These are phyloP conservation scores for Aureococcus anophagefferens DNA, from an alignment of 108 stramenopile species.

Conservation along the genomic window DNA sequence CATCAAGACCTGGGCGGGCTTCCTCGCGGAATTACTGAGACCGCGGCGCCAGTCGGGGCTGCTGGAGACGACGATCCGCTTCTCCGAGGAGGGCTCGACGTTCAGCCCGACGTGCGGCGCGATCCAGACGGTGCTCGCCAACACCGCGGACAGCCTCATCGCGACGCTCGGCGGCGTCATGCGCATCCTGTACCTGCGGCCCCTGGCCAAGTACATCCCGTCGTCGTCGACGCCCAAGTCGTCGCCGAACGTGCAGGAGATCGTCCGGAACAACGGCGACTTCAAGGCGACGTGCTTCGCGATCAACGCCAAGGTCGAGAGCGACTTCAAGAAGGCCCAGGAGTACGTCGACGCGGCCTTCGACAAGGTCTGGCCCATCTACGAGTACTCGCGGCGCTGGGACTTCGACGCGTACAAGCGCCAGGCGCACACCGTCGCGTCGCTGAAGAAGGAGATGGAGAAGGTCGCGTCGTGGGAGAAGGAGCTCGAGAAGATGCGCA, in stretches of 20 bases:
- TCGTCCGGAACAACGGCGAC: slow-evolving; percentile 17
- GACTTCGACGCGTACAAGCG: slow-evolving; percentile 35
- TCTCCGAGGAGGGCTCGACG: slow-evolving; percentile 5
- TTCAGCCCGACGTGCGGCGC: slow-evolving; percentile 38
- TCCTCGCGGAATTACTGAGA: slow-evolving; percentile 30
- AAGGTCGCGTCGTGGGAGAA: slow-evolving; percentile 30
- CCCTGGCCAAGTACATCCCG: slow-evolving; percentile 28
- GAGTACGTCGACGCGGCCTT: slow-evolving; percentile 22
- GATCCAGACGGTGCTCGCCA: slow-evolving; percentile 34
- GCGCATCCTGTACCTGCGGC: slow-evolving; percentile 37
- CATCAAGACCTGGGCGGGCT: slow-evolving; percentile 18
- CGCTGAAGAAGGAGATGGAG: slow-evolving; percentile 34
- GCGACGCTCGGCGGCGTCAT: slow-evolving; percentile 32
- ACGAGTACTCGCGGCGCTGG: slow-evolving; percentile 34
- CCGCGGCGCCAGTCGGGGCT: slow-evolving; percentile 24
- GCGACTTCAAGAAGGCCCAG: slow-evolving; percentile 34
- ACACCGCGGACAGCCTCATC: slow-evolving; percentile 31
- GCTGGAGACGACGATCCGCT: slow-evolving; percentile 30
- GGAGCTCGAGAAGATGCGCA: slow-evolving; percentile 48
- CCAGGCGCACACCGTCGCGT: slow-evolving; percentile 29
- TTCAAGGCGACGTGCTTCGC: slow-evolving; percentile 10
- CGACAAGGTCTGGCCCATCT: slow-evolving; percentile 37
- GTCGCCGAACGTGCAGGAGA: slow-evolving; percentile 35
- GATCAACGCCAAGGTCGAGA: slow-evolving; percentile 24
- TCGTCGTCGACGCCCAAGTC: slow-evolving; percentile 16